Evolutionary conservation across 441 rosid genomes (phyloP).

Genomic region (Corymbia citriodora): DNA sequence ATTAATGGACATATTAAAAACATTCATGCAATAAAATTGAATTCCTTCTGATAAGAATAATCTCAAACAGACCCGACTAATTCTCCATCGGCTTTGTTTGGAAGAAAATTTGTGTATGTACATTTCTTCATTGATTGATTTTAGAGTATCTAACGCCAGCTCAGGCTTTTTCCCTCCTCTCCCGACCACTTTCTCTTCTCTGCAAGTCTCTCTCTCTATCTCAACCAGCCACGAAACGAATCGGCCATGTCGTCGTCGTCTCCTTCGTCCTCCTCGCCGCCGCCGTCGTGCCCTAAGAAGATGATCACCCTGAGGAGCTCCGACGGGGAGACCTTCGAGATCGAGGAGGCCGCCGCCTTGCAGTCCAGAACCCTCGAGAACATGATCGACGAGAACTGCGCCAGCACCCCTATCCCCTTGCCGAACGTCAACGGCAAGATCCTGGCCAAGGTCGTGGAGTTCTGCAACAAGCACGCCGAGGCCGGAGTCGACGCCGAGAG

Average conservation of each 20-base stretch:
- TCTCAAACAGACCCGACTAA: neutral
- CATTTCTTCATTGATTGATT: neutral
- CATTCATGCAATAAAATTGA: neutral
- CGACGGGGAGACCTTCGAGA: neutral
- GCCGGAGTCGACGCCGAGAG: neutral
- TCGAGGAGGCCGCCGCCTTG: neutral
- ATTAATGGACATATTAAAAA: neutral
- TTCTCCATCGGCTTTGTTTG: neutral
- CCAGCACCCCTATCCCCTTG: neutral
- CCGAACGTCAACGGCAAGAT: neutral
- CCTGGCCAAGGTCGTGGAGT: slow-evolving; percentile 2
- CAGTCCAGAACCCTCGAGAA: neutral
- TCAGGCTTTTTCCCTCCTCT: neutral
- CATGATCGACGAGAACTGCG: neutral
- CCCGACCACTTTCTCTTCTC: neutral
- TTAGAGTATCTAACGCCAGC: neutral
- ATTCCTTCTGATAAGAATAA: neutral
- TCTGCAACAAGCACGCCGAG: slow-evolving; percentile 5
- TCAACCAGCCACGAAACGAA: neutral
- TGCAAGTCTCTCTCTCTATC: neutral
- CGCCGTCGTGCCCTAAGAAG: neutral
- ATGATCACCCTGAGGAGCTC: neutral
- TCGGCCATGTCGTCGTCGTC: neutral
- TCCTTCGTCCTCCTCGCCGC: neutral
- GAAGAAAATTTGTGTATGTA: neutral